Evolutionary conservation across 2,329 filamentous ascomycete species (phyloP).

Genomic region (Colletotrichum orchidophilum): DNA sequence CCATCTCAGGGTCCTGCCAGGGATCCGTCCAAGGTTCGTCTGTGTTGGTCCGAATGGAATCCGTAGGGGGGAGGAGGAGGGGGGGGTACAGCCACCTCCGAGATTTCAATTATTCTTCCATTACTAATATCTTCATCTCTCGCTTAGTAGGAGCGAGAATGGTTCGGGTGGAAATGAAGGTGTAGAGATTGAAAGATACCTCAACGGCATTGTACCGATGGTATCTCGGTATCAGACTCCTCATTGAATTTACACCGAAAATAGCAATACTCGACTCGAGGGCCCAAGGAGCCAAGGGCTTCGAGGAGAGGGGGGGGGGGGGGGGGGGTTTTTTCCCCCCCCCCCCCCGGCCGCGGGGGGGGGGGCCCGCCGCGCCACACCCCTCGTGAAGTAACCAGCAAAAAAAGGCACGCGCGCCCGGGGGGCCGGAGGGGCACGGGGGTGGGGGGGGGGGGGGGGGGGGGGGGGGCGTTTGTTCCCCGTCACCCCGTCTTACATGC

Average conservation of each 20-base stretch:
- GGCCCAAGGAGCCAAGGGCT: neutral
- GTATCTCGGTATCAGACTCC: slow-evolving; percentile 23
- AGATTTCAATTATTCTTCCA: neutral
- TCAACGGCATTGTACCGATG: neutral
- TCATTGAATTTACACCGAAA: neutral
- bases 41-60: neutral
- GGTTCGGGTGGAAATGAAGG: neutral
- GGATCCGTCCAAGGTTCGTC: neutral
- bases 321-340: too few relatives aligned
- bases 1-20: slow-evolving; percentile 16
- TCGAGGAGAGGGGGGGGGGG: neutral
- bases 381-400: too few relatives aligned
- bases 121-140: neutral
- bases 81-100: too few relatives aligned
- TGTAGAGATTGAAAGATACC: neutral
- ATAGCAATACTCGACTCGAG: neutral
- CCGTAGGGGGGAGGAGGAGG: neutral
- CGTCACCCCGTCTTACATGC: slow-evolving; percentile 12
- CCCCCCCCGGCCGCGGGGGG: too few relatives aligned
- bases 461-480: neutral
- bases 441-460: too few relatives aligned
- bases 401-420: too few relatives aligned
- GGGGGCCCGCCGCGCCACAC: too few relatives aligned
- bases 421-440: too few relatives aligned
- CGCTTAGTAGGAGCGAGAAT: neutral